phyloP scores from a whole-genome alignment of 2,329 filamentous ascomycete species.

The Biscogniauxia mediterranea region DNA sequence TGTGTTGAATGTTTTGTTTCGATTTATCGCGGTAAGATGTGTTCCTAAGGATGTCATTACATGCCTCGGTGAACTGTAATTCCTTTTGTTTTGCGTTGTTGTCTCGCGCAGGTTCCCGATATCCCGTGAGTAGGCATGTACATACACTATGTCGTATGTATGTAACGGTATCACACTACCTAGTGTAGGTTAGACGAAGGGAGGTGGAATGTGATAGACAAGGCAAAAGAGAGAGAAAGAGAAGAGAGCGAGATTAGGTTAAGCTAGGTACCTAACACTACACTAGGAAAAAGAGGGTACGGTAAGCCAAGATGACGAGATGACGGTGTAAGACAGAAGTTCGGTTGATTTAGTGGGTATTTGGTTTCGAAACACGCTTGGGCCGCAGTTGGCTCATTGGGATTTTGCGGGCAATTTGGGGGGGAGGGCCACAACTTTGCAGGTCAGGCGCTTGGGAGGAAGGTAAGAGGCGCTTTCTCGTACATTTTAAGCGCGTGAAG shows the following conservation, averaged over 20 bases:
- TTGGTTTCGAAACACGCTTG: not conserved
- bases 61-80: not conserved
- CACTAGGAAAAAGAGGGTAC: not conserved
- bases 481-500: conserved; percentile 21
- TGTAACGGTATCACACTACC: not conserved
- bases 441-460: not conserved
- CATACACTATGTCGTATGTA: not conserved
- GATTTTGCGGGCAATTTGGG: not conserved
- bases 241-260: not conserved
- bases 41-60: not conserved
- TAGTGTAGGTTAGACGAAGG: not conserved
- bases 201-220: not conserved
- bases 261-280: too few species aligned
- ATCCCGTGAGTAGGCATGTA: not conserved
- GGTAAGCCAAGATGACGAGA: not conserved
- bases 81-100: not conserved
- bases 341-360: not conserved
- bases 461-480: not conserved
- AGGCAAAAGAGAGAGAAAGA: too few species aligned
- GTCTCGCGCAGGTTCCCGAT: not conserved
- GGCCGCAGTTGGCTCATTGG: not conserved
- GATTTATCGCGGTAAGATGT: not conserved
- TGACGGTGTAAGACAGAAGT: not conserved
- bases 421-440: too few species aligned
- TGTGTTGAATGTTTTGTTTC: not conserved